Evolutionary conservation across 2,329 filamentous ascomycete species (phyloP).

Genomic region (Fusarium pininemorale): DNA sequence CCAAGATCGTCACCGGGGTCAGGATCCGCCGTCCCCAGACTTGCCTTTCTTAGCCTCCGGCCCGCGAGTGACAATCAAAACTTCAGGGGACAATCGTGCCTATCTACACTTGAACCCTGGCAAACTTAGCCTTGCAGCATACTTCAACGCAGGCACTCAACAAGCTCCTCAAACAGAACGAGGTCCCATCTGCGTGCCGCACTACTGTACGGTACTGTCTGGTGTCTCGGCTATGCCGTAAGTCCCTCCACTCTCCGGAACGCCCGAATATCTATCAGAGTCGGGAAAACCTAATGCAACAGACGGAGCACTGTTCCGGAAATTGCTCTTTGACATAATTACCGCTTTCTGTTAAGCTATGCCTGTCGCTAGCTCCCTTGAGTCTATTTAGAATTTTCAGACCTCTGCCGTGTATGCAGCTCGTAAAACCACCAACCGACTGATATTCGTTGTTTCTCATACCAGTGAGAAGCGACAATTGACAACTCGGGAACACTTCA

Average conservation of each 20-base stretch:
- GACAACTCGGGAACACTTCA: background rate
- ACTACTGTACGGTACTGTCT: slow-evolving; percentile 8
- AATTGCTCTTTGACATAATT: background rate
- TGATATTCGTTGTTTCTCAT: background rate
- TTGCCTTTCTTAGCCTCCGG: background rate
- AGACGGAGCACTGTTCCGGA: background rate
- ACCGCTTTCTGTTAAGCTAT: background rate
- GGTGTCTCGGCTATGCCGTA: slow-evolving; percentile 28
- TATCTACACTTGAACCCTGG: slow-evolving; percentile 9
- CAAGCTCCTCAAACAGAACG: background rate
- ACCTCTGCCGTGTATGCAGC: background rate
- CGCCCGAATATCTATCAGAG: slow-evolving; percentile 13
- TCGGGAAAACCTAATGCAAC: background rate
- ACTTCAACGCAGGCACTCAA: slow-evolving; percentile 12
- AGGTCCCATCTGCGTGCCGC: slow-evolving; percentile 10
- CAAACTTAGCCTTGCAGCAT: background rate
- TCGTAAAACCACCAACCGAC: background rate
- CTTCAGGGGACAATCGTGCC: background rate
- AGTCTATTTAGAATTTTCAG: slow-evolving; percentile 5
- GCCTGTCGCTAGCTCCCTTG: background rate
- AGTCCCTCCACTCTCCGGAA: slow-evolving; percentile 24
- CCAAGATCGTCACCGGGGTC: slow-evolving; percentile 23
- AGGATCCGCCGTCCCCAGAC: slow-evolving; percentile 16
- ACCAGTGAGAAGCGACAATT: background rate
- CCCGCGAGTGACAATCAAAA: background rate